These are phyloP conservation scores for Paecilomyces fulvus DNA, from an alignment of 2,329 filamentous ascomycete species.

Conservation along the genomic window DNA sequence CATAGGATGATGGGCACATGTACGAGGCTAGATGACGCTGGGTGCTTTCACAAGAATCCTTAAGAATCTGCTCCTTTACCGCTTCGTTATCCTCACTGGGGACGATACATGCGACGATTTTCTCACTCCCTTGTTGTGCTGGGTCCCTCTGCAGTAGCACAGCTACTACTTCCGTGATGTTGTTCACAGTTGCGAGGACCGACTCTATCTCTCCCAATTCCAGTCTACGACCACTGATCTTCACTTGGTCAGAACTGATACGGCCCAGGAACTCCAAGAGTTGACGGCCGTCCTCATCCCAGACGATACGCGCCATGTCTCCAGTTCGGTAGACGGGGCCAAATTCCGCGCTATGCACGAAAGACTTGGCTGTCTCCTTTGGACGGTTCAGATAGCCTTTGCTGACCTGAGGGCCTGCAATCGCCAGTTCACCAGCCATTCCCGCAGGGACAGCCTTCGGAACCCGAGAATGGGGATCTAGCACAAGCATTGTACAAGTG, in stretches of 20 bases:
- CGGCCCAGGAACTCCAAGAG: slow-evolving; percentile 71
- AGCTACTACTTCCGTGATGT: slow-evolving; percentile 16
- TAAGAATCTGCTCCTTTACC: slow-evolving; percentile 7
- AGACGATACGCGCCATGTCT: slow-evolving; percentile 47
- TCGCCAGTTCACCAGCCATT: slow-evolving; percentile 35
- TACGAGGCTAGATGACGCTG: slow-evolving; percentile 12
- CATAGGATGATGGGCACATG: slow-evolving; percentile 18
- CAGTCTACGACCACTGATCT: slow-evolving; percentile 73
- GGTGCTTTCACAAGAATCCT: slow-evolving; percentile 8
- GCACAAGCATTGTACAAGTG: slow-evolving; percentile 26
- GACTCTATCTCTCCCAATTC: slow-evolving; percentile 68
- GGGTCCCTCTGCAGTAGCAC: slow-evolving; percentile 12
- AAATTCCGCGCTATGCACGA: slow-evolving; percentile 16
- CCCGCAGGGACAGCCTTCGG: slow-evolving; percentile 32
- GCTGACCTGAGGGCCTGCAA: slow-evolving; percentile 28
- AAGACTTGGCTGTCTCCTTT: slow-evolving; percentile 16
- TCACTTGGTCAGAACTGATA: slow-evolving; percentile 70
- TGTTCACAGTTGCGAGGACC: slow-evolving; percentile 12
- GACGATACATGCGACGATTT: slow-evolving; percentile 19
- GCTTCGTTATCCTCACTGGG: slow-evolving; percentile 3
- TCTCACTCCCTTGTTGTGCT: slow-evolving; percentile 13
- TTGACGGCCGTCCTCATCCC: slow-evolving; percentile 45
- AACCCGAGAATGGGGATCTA: slow-evolving; percentile 15
- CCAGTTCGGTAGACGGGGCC: slow-evolving; percentile 43
- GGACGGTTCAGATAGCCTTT: slow-evolving; percentile 20